Percentiles rank a stretch among this genome's conserved stretches.
phyloP scores from a whole-genome alignment of 495 filamentous ascomycete genomes.

The Aspergillus nidulans region DNA sequence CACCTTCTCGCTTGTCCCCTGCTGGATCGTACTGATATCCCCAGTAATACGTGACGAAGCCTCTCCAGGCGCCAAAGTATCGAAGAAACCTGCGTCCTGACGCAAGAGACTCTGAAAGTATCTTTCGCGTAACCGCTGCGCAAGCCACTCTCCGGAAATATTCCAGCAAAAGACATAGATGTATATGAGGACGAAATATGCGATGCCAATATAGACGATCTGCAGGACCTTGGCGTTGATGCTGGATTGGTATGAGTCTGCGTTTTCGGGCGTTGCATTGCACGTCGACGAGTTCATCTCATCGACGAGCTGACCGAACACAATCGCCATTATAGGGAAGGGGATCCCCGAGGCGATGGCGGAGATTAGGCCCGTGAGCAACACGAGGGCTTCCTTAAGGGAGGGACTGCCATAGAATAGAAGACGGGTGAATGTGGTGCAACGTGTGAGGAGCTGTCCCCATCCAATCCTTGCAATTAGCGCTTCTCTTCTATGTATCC shows the following conservation, averaged over 20 bases:
- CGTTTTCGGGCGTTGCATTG: constrained; percentile 9
- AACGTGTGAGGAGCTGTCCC: background rate
- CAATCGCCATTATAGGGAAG: constrained; percentile 62
- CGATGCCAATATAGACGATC: constrained; percentile 59
- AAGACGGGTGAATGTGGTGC: constrained; percentile 8
- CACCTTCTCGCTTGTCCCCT: constrained; percentile 63
- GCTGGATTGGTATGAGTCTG: constrained; percentile 14
- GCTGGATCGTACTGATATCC: constrained; percentile 56
- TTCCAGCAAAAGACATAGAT: constrained; percentile 51
- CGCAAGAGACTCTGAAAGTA: constrained; percentile 54
- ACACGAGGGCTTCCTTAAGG: constrained; percentile 22
- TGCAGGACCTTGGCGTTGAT: constrained; percentile 51
- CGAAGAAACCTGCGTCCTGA: constrained; percentile 58
- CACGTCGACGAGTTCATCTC: constrained; percentile 34
- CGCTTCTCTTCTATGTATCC: too few relatives aligned
- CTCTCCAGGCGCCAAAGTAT: constrained; percentile 49
- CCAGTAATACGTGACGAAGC: constrained; percentile 53
- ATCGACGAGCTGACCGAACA: constrained; percentile 64
- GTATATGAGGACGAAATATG: constrained; percentile 57
- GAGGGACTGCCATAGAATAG: constrained; percentile 2
- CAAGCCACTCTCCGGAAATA: constrained; percentile 57
- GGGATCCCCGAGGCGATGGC: constrained; percentile 60
- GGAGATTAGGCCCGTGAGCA: constrained; percentile 41
- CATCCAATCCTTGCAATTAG: background rate
- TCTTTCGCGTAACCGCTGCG: constrained; percentile 53